Percentiles rank a stretch among this genome's conserved stretches.
Conservation (phyloP, 1,284 basidiomycete species). For the Fomitopsis palustris region DNA sequence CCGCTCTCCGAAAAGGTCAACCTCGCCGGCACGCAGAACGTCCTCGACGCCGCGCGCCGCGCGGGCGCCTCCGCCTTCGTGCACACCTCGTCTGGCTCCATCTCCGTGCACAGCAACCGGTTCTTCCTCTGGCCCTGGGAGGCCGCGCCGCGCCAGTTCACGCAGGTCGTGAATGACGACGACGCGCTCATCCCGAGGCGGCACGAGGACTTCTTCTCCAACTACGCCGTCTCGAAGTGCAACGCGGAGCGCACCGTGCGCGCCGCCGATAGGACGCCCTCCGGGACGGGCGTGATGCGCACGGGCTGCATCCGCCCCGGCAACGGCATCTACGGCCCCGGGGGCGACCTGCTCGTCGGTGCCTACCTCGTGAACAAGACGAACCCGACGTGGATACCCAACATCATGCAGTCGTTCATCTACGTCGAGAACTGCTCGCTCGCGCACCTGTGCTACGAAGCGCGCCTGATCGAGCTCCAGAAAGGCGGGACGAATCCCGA, state of each 20-base stretch:
- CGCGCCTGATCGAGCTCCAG: conserved; percentile 49
- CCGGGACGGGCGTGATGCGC: conserved; percentile 38
- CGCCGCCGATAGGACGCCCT: conserved; percentile 43
- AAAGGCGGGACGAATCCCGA: conserved; percentile 47
- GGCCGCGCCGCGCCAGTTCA: conserved; percentile 45
- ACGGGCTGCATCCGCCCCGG: conserved; percentile 74
- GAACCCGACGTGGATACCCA: conserved; percentile 61
- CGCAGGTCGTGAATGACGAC: conserved; percentile 59
- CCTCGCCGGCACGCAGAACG: conserved; percentile 59
- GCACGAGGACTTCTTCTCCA: conserved; percentile 64
- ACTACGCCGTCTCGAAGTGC: conserved; percentile 62
- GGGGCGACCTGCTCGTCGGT: conserved; percentile 65
- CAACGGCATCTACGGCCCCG: conserved; percentile 70
- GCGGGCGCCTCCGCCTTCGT: conserved; percentile 50
- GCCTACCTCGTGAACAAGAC: conserved; percentile 53
- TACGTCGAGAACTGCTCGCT: conserved; percentile 74
- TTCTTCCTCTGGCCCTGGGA: conserved; percentile 74
- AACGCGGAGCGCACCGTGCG: conserved; percentile 54
- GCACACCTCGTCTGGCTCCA: conserved; percentile 62
- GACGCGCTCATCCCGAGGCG: conserved; percentile 40
- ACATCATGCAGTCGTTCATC: conserved; percentile 56
- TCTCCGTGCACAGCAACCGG: conserved; percentile 48
- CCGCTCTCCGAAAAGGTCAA: conserved; percentile 57
- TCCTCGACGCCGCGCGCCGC: conserved; percentile 44
- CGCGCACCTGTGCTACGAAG: conserved; percentile 69